Base-by-base conservation (phyloP, 768 basidiomycete species). In the Sarcomyxa edulis region DNA sequence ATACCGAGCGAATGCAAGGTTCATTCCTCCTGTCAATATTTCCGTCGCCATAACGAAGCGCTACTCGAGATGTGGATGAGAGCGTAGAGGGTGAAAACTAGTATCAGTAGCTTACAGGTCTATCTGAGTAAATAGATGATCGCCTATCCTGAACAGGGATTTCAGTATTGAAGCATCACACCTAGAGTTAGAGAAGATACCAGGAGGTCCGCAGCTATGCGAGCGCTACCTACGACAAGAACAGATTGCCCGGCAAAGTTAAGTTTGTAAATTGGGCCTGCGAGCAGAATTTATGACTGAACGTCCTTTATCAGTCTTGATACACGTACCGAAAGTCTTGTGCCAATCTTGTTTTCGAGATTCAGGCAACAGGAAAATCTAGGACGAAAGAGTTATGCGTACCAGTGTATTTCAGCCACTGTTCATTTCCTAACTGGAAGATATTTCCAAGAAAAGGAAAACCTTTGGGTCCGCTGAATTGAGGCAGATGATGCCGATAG, bases 391-490 rank as follows among this genome's bases (percentile, higher is more conserved):
- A n/a, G n/a, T n/a, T n/a, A n/a, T n/a, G n/a, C n/a, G n/a, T n/a
- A n/a, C n/a, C n/a, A n/a, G 45, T 42, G 34, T 53, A 53, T 7
- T 15, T 40, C 8, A 43, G 30, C 56, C 54, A 56, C 19, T 39
- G 32, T n/a, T 39, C 24, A 4, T 31, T 30, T 4, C 49, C 39
- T 7, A 62, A 20, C 27, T 60, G 49, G 34, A 51, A 42, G 4
- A 57, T 25, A 39, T 62, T 62, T 7, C 60, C 60, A 10, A 62
- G n/a, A 20, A 62, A 8, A 5, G 59, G 58, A 9, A 56, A 35
- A 5, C 55, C 56, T 10, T 19, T 37, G 1, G 59, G 59, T 14
- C 59, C 59, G 9, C n/a, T n/a, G n/a, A n/a, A n/a, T n/a, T 57
- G 59, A 10, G 49, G 49, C n/a, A n/a, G n/a, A n/a, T n/a, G n/a